These are phyloP conservation scores for Warburgia ugandensis DNA, from an alignment of 164 flowering plant genomes.

Conservation along the genomic window DNA sequence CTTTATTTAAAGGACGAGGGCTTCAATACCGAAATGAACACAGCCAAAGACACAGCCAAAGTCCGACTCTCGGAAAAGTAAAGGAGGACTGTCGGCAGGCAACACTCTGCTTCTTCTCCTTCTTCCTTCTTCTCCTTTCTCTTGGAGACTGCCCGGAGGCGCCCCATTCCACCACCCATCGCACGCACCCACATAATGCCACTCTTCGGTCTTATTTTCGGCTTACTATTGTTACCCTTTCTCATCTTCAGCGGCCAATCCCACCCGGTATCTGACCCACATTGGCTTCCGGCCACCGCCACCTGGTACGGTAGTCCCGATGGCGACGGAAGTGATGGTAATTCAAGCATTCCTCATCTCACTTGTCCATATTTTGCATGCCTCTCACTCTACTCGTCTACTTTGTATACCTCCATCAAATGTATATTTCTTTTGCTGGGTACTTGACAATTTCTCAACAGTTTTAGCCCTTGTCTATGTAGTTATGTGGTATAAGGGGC, in stretches of 20 bases:
- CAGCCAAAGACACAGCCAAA: neutral
- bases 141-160: too few species aligned
- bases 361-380: neutral
- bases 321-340: slow-evolving; percentile 94
- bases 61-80: neutral
- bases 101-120: too few species aligned
- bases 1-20: neutral
- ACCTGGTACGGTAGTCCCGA: slow-evolving; percentile 98
- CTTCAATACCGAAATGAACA: neutral
- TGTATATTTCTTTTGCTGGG: neutral
- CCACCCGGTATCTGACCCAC: slow-evolving; percentile 18
- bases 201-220: neutral
- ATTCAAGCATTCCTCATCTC: neutral
- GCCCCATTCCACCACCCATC: too few species aligned
- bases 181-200: too few species aligned
- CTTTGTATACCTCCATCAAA: neutral
- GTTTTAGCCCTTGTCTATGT: neutral
- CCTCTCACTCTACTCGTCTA: neutral
- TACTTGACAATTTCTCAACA: neutral
- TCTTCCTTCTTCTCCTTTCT: too few species aligned
- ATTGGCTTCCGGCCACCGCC: slow-evolving; percentile 83
- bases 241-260: slow-evolving; percentile 5
- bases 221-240: neutral
- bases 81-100: too few species aligned
- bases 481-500: neutral